Evolutionary conservation across 2,329 filamentous ascomycete genomes (phyloP), one percentile per base, ranked within the genome.

Genomic region (Lithohypha guttulata): DNA sequence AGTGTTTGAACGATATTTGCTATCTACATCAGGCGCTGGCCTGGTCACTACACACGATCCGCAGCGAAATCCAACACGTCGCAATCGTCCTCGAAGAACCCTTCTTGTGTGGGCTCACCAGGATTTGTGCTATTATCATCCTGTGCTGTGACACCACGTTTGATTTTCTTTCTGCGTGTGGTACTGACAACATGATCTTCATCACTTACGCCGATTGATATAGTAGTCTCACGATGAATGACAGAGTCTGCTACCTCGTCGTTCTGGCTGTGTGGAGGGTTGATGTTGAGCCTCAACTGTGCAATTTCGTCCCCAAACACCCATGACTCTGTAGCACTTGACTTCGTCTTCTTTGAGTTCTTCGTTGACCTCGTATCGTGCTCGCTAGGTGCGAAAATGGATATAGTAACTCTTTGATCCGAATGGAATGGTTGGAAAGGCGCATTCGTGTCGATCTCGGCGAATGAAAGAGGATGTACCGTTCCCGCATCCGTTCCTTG

Each of bases 401-500:
- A 82, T 19, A 95, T 67, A n/a, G 71, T 75, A 30, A 96, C 83
- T 2, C 89, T 77, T 39, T 77, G 75, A 54, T 96, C 87, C 0
- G 87, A 91, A 57, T 96, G 89, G 64, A 96, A 95, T 1, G 91
- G 89, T 53, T 94, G 87, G 53, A 94, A 96, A 2, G 89, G 85
- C 3, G 87, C 83, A 54, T 89, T 95, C 1, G 89, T 94, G 56
- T 98, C 91, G 48, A 94, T 93, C 64, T 95, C 87, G 4, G 84
- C 85, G 75, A 87, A 56, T 64, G 81, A 57, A 63, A 83, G 59
- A 66, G 81, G 57, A 66, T 71, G 53, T 58, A 62, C 52, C 62
- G 66, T 50, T 51, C 53, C 57, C 39, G 55, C 53, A 28, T 60
- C 51, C 48, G 59, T 38, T 15, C 41, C 42, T 36, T 60, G 39